Base-by-base conservation (phyloP, 129 eudicot genomes). In the Cynara cardunculus region DNA sequence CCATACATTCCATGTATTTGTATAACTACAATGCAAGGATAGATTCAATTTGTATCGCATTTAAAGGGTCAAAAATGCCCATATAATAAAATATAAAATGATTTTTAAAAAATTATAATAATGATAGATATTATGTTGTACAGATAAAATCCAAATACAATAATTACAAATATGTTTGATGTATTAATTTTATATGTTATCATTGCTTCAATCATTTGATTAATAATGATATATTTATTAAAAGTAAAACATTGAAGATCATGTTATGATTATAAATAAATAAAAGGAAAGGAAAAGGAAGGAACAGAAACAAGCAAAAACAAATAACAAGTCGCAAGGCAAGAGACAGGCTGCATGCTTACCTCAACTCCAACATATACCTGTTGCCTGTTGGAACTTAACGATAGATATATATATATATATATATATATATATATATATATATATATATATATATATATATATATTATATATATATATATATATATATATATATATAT, bases 271-370 rank as follows among this genome's bases (percentile, higher is more conserved):
- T 39, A 53, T 18, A 53, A 44, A 13, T 46, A 46, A 46, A 53
- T 18, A 3, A 53, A 16, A 4, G 62, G 6, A 53, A 44, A 32
- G 37, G 56, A 44, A 53, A 53, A n/a, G n/a, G 62, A 1, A 53
- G 39, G 62, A 5, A 53, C 3, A 18, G 5, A 18, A 53, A 53
- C 7, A 18, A 53, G 22, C 62, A 53, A 53, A 16, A 16, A 53
- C 62, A 53, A 53, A 53, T 16, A 53, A 67, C 74, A 69, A 78
- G 75, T 68, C 75, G 68, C 67, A 69, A 78, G 75, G 75, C 75
- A 69, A n/a, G 75, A 78, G 82, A 46, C 75, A 78, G 14, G 82
- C 30, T 78, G 82, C 75, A 68, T 78, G 75, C 82, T 78, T 78
- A 78, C 67, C 44, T 78, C 82, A 44, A 68, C 22, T 74, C 82